A percentile compares a stretch with the other conserved stretches of the same genome.
phyloP scores from a whole-genome alignment of 2,329 filamentous ascomycete species.

The Pseudophaeomoniella oleicola region DNA sequence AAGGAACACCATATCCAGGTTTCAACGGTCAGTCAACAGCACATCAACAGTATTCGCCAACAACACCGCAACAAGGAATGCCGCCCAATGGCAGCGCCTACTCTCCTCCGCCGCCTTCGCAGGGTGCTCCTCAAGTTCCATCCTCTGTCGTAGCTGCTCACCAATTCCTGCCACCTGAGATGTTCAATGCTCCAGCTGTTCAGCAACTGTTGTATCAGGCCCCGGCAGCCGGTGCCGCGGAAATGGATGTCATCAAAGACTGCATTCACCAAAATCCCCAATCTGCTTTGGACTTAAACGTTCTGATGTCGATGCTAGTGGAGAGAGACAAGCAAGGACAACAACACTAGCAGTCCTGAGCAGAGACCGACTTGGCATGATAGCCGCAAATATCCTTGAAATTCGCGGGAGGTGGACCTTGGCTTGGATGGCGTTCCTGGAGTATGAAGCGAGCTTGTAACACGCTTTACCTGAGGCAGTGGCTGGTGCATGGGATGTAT shows the following conservation, averaged over 20 bases:
- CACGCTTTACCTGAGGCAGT: no score
- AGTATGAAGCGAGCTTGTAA: no score
- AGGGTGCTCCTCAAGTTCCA: not conserved
- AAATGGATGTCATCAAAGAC: conserved; percentile 58
- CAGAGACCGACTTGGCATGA: no score
- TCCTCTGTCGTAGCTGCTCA: conserved; percentile 30
- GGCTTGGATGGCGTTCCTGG: no score
- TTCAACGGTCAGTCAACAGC: conserved; percentile 24
- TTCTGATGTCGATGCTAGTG: conserved; percentile 26
- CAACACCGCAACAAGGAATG: not conserved
- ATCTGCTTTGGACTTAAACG: conserved; percentile 43
- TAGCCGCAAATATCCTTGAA: no score
- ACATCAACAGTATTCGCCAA: conserved; percentile 13
- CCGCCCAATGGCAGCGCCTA: conserved; percentile 1
- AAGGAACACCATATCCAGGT: conserved; percentile 19
- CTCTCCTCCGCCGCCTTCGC: not conserved
- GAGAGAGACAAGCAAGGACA: conserved; percentile 3
- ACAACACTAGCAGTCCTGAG: no score
- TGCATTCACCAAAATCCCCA: conserved; percentile 53
- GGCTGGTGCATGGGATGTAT: no score
- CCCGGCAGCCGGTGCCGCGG: conserved; percentile 50
- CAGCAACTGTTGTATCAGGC: conserved; percentile 56
- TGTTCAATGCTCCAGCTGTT: conserved; percentile 50
- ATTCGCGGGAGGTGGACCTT: no score
- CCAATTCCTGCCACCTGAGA: conserved; percentile 45